phyloP scores from a whole-genome alignment of 2,329 filamentous ascomycete genomes.

The Didymella arachidicola region DNA sequence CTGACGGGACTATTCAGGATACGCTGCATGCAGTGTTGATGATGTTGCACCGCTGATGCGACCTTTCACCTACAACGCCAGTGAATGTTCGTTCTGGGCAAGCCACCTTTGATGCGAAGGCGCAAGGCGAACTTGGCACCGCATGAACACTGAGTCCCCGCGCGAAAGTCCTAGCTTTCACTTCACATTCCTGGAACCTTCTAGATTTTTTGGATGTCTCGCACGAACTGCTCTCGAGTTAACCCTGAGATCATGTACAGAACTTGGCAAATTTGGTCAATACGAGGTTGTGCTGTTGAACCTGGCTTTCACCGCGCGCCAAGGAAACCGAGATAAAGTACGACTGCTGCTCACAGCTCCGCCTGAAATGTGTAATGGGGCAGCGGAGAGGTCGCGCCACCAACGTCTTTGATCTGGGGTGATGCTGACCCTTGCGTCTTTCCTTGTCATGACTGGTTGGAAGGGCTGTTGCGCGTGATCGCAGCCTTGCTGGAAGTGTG shows the following conservation, averaged over 20 bases:
- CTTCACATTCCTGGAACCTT: not conserved
- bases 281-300: not conserved
- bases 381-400: slow-evolving; percentile 9
- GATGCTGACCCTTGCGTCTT: slow-evolving; percentile 1
- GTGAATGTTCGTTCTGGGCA: not conserved
- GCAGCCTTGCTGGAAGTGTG: not conserved
- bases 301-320: not conserved
- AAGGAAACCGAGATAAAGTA: not conserved
- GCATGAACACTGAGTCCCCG: not conserved
- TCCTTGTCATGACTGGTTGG: not conserved
- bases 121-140: slow-evolving; percentile 1
- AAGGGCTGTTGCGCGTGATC: slow-evolving; percentile 1
- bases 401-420: not conserved
- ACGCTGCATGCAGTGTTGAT: not conserved
- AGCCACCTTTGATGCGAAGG: slow-evolving; percentile 3
- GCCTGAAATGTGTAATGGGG: not conserved
- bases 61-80: not conserved
- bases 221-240: no score
- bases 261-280: not conserved
- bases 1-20: not conserved
- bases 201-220: not conserved
- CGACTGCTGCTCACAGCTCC: not conserved
- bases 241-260: not conserved
- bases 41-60: slow-evolving; percentile 9
- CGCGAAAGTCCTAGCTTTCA: not conserved